phyloP scores from a whole-genome alignment of 225 moss, liverwort and hornwort species.

The Thuidium tamariscinum region DNA sequence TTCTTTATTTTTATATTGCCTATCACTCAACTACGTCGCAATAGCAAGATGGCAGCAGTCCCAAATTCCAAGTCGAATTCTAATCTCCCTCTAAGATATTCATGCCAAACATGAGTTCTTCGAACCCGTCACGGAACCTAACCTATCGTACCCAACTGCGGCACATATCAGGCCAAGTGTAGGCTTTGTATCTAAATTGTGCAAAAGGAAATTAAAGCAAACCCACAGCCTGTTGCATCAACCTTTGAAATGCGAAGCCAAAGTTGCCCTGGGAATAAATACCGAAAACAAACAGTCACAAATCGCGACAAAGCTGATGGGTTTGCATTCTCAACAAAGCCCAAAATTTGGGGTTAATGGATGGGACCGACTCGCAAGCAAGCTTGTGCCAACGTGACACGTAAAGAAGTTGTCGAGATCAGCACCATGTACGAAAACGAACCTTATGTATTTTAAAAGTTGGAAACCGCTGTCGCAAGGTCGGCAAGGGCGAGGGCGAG shows the following conservation, averaged over 20 bases:
- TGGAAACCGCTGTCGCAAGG: not conserved
- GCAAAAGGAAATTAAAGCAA: not conserved
- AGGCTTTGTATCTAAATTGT: not conserved
- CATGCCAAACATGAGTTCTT: not conserved
- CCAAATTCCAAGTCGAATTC: not conserved
- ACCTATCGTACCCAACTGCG: not conserved
- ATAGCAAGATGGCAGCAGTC: too few species aligned
- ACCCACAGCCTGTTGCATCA: not conserved
- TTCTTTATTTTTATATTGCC: too few species aligned
- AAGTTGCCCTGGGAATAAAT: not conserved
- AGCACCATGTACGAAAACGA: not conserved
- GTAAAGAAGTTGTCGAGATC: not conserved
- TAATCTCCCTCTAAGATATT: not conserved
- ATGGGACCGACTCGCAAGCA: not conserved
- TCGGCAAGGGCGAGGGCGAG: too few species aligned
- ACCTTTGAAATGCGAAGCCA: not conserved
- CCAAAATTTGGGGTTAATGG: not conserved
- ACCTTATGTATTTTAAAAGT: not conserved
- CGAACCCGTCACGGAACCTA: not conserved
- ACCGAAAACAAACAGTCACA: not conserved
- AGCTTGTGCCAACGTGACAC: not conserved
- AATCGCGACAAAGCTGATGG: not conserved
- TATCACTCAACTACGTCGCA: accelerated
- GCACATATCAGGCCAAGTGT: not conserved
- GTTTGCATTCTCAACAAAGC: not conserved